Evolutionary conservation across 306 rosid genomes (phyloP).

Genomic region (Quercus agrifolia): DNA sequence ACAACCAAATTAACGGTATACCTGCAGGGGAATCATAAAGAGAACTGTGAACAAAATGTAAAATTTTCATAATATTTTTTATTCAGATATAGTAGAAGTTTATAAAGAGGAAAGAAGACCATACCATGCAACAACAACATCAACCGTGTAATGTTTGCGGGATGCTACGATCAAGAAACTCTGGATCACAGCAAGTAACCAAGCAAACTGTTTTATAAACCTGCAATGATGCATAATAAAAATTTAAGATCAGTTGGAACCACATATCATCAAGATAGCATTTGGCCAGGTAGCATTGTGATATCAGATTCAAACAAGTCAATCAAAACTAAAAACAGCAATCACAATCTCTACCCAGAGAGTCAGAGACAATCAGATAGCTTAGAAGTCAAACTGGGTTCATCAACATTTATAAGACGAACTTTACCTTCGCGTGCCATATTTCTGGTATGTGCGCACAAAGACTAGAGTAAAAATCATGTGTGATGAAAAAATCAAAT

Average conservation of each 20-base stretch:
- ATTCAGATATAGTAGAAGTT: not conserved
- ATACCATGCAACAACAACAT: slow-evolving; percentile 97
- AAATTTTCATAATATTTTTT: not conserved
- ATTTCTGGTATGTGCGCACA: slow-evolving; percentile 86
- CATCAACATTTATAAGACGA: not conserved
- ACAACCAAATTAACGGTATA: slow-evolving; percentile 96
- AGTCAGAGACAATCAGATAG: not conserved
- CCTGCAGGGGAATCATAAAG: slow-evolving; percentile 46
- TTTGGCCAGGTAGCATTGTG: not conserved
- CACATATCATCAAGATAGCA: not conserved
- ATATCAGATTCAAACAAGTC: not conserved
- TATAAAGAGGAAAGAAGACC: not conserved
- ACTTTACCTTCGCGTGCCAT: slow-evolving; percentile 71
- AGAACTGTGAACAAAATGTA: slow-evolving; percentile 16
- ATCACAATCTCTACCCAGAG: not conserved
- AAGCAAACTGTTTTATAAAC: slow-evolving; percentile 72
- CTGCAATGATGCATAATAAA: slow-evolving; percentile 30
- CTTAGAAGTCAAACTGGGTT: not conserved
- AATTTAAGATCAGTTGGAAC: slow-evolving; percentile 3
- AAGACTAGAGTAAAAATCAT: slow-evolving; percentile 90
- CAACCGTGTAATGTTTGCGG: slow-evolving; percentile 98
- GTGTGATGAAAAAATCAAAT: slow-evolving; percentile 96
- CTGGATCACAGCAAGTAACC: slow-evolving; percentile 84
- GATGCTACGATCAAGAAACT: slow-evolving; percentile 93
- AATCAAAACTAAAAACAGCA: not conserved